Base-by-base conservation (phyloP, 1,284 basidiomycete species). In the Puccinia polysora region DNA sequence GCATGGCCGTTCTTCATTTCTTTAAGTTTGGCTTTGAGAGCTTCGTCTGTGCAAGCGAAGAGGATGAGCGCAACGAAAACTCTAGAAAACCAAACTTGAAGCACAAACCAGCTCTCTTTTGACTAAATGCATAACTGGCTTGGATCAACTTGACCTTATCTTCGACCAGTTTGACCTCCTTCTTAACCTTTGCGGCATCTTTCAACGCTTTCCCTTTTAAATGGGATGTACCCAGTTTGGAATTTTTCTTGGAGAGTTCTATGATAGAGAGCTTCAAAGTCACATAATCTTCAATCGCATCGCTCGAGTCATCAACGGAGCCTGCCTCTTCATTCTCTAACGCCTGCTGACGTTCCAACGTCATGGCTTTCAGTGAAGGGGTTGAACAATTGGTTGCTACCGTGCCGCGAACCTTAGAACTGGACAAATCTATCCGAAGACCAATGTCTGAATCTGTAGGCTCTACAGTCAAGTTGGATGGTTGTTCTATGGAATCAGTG, bases 141-240 rank as follows among this genome's bases (percentile, higher is more conserved):
- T 72, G 69, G 34, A 72, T 28, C 40, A 72, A 45, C 28, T 63
- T 72, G 25, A 72, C 43, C 30, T 53, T 64, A 25, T 72, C 60
- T 64, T 72, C 69, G 12, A 72, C 14, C 20, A 40, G 20, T 52
- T 72, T 72, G 14, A 72, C 50, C 52, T 72, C 69, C 49, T 72
- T 63, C 36, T 43, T 53, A n/a, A 43, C 14, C 36, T 72, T 72
- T 6, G 50, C 69, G 28, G 38, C 34, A 55, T 72, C 69, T 49
- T 64, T 72, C 12, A 72, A 38, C 28, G 59, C 60, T 53, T 72
- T 72, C 12, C 67, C 67, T 34, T 72, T 72, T 5, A 63, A 28
- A 47, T 64, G 59, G 34, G 45, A 28, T 4, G 59, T 63, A 18
- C 65, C 55, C 12, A 59, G 32, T 34, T 59, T 69, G 34, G 65